Base-by-base conservation (phyloP, 2,329 filamentous ascomycete species). In the Elsinoe fawcettii region DNA sequence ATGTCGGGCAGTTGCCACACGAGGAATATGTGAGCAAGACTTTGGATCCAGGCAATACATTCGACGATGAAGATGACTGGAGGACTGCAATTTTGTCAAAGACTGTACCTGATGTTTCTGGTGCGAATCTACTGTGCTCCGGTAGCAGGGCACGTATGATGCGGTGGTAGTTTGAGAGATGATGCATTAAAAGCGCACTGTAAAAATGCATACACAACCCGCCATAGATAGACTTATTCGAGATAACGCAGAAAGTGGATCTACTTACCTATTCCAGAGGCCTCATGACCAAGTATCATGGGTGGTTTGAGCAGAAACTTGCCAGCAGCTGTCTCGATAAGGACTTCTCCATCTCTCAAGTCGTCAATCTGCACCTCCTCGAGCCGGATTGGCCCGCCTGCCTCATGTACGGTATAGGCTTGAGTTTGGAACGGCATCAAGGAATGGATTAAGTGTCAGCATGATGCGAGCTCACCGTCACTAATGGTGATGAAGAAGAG, bases 261-360 rank as follows among this genome's bases (percentile, higher is more conserved):
- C 27, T 32, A 22, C 54, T 5, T 47, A 49, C 54, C 63, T 49
- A 61, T 61, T 5, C 63, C 63, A 22, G 62, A 46, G 9, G 56
- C 62, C 57, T 65, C 63, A 51, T 65, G 63, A 49, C 63, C 63
- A n/a, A 63, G 57, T 53, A 65, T 63, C 46, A 65, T 46, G 9
- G 63, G 62, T 8, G 61, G 62, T 47, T 58, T 58, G 53, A 65
- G 56, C 43, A 62, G 58, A 53, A 65, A 65, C 12, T 60, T 60
- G 53, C 64, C 65, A 11, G 63, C 44, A 12, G 60, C 58, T 51
- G 64, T 64, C 41, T 66, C 62, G 54, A 67, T 58, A 14, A 67
- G 51, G 18, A 67, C 37, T 54, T 67, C 65, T 47, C 58, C 37
- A 22, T 55, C 22, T 3, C 22, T 51, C 37, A 58, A 54, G 25